Evolutionary conservation across 2,329 filamentous ascomycete genomes (phyloP).

Genomic region (Aspergillus quadricinctus): DNA sequence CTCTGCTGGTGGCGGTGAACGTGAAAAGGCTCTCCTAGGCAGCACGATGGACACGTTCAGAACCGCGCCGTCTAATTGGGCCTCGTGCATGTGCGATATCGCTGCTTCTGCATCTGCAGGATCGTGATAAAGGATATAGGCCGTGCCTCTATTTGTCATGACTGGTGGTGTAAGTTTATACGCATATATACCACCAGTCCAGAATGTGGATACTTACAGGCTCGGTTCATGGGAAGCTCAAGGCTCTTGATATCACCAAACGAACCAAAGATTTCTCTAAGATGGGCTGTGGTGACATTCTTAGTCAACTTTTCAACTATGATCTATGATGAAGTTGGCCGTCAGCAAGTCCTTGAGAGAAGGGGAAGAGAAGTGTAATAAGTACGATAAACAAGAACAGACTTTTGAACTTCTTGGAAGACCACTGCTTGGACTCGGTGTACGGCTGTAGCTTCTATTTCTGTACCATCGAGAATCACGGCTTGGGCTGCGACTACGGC

Average conservation of each 20-base stretch:
- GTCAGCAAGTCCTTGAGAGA: background rate
- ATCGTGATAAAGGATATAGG: conserved; percentile 80
- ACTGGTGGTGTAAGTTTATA: conserved; percentile 47
- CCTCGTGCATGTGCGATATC: conserved; percentile 96
- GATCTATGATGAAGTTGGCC: conserved; percentile 55
- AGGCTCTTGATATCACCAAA: conserved; percentile 84
- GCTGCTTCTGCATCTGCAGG: conserved; percentile 78
- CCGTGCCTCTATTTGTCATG: conserved; percentile 85
- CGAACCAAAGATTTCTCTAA: conserved; percentile 85
- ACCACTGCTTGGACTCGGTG: conserved; percentile 20
- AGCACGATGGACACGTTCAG: conserved; percentile 87
- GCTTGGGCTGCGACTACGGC: conserved; percentile 37
- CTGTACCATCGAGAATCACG: conserved; percentile 35
- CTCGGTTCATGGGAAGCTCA: conserved; percentile 82
- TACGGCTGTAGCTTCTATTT: conserved; percentile 27
- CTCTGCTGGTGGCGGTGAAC: conserved; percentile 68
- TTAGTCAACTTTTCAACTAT: conserved; percentile 95
- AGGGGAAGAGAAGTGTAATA: background rate
- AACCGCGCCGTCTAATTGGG: conserved; percentile 77
- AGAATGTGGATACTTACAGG: conserved; percentile 56
- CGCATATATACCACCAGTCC: conserved; percentile 1
- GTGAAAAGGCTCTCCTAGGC: conserved; percentile 76
- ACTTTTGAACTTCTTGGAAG: conserved; percentile 37
- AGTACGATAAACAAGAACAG: background rate
- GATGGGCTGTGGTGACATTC: conserved; percentile 83